These are phyloP conservation scores for Blastomyces gilchristii DNA, from an alignment of 2,329 filamentous ascomycete species.

Conservation along the genomic window DNA sequence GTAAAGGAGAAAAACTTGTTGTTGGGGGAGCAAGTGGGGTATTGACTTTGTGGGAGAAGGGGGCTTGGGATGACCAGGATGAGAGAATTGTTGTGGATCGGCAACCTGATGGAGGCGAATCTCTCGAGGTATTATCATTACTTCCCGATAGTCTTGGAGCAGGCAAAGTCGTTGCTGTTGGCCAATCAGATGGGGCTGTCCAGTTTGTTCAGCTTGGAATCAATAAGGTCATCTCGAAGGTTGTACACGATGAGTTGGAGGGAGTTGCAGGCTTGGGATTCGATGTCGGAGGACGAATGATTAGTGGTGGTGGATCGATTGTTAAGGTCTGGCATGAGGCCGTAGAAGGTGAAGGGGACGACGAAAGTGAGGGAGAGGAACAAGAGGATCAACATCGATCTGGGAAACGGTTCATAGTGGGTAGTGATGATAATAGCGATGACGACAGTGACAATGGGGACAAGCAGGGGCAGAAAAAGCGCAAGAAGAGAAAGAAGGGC, in stretches of 20 bases:
- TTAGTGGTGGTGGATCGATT: constrained; percentile 74
- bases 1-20: constrained; percentile 63
- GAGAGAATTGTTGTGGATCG: constrained; percentile 70
- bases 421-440: constrained; percentile 20
- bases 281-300: constrained; percentile 74
- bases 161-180: constrained; percentile 59
- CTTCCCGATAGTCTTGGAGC: constrained; percentile 60
- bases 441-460: constrained; percentile 41
- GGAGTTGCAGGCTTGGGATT: constrained; percentile 73
- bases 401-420: constrained; percentile 25
- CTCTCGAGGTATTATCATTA: constrained; percentile 64
- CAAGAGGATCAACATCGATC: constrained; percentile 39
- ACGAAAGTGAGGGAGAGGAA: constrained; percentile 38
- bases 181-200: constrained; percentile 69
- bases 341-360: constrained; percentile 41
- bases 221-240: constrained; percentile 59
- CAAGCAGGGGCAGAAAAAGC: constrained; percentile 36
- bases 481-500: constrained; percentile 38
- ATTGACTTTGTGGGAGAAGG: constrained; percentile 86
- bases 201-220: constrained; percentile 64
- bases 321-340: constrained; percentile 73
- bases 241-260: constrained; percentile 76
- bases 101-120: constrained; percentile 56
- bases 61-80: constrained; percentile 90
- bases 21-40: constrained; percentile 73